phyloP scores from a whole-genome alignment of 306 rosid species.

The Vicia faba region DNA sequence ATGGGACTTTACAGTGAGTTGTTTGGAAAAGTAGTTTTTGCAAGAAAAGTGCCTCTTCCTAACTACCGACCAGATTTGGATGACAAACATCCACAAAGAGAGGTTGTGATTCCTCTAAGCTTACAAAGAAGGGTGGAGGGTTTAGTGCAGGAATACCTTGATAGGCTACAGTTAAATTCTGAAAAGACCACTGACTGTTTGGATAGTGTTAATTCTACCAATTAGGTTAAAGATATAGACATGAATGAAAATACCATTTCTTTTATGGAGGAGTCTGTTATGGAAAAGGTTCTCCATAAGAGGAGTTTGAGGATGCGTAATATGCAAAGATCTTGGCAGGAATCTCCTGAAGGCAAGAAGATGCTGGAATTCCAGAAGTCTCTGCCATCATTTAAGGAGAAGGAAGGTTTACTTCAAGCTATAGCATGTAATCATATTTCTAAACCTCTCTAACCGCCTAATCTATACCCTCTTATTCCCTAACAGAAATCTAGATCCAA shows the following conservation, averaged over 20 bases:
- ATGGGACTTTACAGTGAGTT: constrained; percentile 87
- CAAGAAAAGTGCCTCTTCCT: constrained; percentile 96
- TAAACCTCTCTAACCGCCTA: too few relatives aligned
- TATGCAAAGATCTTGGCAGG: constrained; percentile 95
- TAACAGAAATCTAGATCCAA: too few relatives aligned
- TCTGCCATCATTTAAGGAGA: constrained; percentile 84
- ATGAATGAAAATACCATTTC: constrained; percentile 57
- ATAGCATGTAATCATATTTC: constrained; percentile 82
- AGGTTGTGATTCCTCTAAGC: constrained; percentile 88
- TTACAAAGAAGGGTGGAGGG: constrained; percentile 97
- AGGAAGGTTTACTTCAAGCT: constrained; percentile 74
- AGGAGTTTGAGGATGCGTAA: constrained; percentile 91
- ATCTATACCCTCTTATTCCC: too few relatives aligned
- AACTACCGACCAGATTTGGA: constrained; percentile 98
- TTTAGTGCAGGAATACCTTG: constrained; percentile 84
- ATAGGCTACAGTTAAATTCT: too few relatives aligned
- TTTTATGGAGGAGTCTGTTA: constrained; percentile 79
- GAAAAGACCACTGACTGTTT: too few relatives aligned
- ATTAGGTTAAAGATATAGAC: too few relatives aligned
- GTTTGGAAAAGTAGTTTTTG: constrained; percentile 91
- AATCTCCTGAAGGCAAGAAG: constrained; percentile 78
- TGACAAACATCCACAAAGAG: constrained; percentile 97
- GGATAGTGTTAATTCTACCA: too few relatives aligned
- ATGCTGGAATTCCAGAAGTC: constrained; percentile 76
- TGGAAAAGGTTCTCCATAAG: constrained; percentile 96